These are phyloP conservation scores for Avicennia marina DNA, from an alignment of 257 asterid genomes.

Conservation along the genomic window DNA sequence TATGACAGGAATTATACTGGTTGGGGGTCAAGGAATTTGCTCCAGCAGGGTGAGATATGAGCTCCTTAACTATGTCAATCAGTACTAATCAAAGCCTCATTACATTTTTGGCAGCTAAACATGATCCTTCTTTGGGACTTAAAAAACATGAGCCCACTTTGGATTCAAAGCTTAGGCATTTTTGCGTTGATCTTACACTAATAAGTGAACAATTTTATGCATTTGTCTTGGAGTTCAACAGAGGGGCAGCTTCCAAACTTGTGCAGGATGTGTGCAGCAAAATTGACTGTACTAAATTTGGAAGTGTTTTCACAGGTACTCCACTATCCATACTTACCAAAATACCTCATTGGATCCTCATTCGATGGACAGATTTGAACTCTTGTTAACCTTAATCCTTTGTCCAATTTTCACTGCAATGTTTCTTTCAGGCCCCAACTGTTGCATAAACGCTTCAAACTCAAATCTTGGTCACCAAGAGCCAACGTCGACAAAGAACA, in stretches of 20 bases:
- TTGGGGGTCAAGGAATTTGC: constrained; percentile 53
- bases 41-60: constrained; percentile 44
- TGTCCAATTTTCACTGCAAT: background rate
- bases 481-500: constrained; percentile 70
- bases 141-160: too few relatives aligned
- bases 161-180: background rate
- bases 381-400: background rate
- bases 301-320: constrained; percentile 49
- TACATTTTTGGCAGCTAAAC: too few relatives aligned
- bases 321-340: background rate
- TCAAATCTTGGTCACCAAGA: constrained; percentile 37
- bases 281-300: constrained; percentile 46
- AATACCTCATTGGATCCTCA: background rate
- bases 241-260: constrained; percentile 53
- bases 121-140: too few relatives aligned
- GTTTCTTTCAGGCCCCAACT: constrained; percentile 48
- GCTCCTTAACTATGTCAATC: background rate
- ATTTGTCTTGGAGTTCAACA: constrained; percentile 18
- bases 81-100: too few relatives aligned
- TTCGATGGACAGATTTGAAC: background rate
- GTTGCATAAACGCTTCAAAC: constrained; percentile 56
- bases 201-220: background rate
- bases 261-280: constrained; percentile 47
- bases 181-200: background rate
- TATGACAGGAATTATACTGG: constrained; percentile 57